A percentile compares a stretch with the other conserved stretches of the same genome.
phyloP scores from a whole-genome alignment of 116 monocot species.

The Posidonia oceanica region DNA sequence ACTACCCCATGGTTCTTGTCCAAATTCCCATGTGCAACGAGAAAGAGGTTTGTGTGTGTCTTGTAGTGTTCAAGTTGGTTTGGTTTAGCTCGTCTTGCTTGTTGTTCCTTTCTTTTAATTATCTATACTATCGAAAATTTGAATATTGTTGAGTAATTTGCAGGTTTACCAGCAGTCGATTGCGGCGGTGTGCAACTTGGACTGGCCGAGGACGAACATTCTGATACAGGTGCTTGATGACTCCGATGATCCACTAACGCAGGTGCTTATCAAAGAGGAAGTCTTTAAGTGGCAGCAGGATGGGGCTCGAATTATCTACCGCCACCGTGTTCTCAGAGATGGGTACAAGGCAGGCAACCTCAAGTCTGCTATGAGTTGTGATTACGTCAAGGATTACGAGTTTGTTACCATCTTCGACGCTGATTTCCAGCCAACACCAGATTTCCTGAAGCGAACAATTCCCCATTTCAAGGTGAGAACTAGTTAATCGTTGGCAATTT shows the following conservation, averaged over 20 bases:
- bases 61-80: background rate
- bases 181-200: slow-evolving; percentile 73
- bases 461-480: slow-evolving; percentile 76
- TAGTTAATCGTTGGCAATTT: too few species aligned
- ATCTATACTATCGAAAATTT: too few species aligned
- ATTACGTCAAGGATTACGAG: slow-evolving; percentile 90
- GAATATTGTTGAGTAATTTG: too few species aligned
- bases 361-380: slow-evolving; percentile 89
- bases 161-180: slow-evolving; percentile 93
- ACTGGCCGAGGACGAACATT: slow-evolving; percentile 69
- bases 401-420: slow-evolving; percentile 94
- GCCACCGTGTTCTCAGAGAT: slow-evolving; percentile 58
- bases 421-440: slow-evolving; percentile 77
- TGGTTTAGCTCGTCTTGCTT: background rate
- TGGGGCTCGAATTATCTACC: slow-evolving; percentile 61
- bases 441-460: slow-evolving; percentile 76
- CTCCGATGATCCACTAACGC: slow-evolving; percentile 53
- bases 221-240: slow-evolving; percentile 83
- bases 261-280: slow-evolving; percentile 70
- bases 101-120: background rate
- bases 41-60: slow-evolving; percentile 40
- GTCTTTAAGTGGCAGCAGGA: slow-evolving; percentile 70
- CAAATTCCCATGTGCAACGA: slow-evolving; percentile 99
- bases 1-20: slow-evolving; percentile 86
- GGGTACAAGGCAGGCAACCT: slow-evolving; percentile 97